A percentile compares a stretch with the other conserved stretches of the same genome.
phyloP scores from a whole-genome alignment of 1,284 basidiomycete species.

The Cutaneotrichosporon cavernicola region DNA sequence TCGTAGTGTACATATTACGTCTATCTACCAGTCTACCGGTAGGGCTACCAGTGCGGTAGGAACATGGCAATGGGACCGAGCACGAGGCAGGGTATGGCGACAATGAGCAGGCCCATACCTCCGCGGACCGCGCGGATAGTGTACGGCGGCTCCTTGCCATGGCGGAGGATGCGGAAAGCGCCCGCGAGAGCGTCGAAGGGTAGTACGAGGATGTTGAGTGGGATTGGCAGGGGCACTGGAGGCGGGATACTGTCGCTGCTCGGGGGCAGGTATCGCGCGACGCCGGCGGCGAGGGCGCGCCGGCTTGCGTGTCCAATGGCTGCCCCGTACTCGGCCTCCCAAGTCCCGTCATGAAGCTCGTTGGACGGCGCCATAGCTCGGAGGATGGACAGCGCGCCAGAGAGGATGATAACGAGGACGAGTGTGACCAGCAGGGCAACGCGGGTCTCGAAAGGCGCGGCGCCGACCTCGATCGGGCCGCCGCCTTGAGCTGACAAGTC shows the following conservation, averaged over 20 bases:
- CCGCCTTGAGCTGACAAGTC: background rate
- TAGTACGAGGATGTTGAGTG: conserved; percentile 30
- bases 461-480: conserved; percentile 23
- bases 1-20: background rate
- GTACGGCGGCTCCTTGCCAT: conserved; percentile 17
- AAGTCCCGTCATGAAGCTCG: conserved; percentile 27
- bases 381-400: conserved; percentile 21
- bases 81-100: conserved; percentile 19
- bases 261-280: conserved; percentile 24
- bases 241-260: conserved; percentile 19
- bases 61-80: conserved; percentile 20
- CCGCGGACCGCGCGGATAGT: conserved; percentile 21
- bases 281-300: conserved; percentile 24
- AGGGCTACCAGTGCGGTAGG: conserved; percentile 1
- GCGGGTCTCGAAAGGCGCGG: conserved; percentile 28
- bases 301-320: conserved; percentile 20
- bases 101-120: conserved; percentile 23
- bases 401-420: conserved; percentile 24
- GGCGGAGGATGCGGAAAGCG: conserved; percentile 10
- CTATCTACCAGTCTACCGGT: background rate
- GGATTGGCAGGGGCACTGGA: conserved; percentile 21
- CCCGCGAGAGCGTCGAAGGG: conserved; percentile 25
- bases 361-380: conserved; percentile 27
- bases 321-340: conserved; percentile 29
- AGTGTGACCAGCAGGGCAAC: conserved; percentile 25